phyloP scores from a whole-genome alignment of 2,329 filamentous ascomycete genomes.

The Sclerotinia spermophila region DNA sequence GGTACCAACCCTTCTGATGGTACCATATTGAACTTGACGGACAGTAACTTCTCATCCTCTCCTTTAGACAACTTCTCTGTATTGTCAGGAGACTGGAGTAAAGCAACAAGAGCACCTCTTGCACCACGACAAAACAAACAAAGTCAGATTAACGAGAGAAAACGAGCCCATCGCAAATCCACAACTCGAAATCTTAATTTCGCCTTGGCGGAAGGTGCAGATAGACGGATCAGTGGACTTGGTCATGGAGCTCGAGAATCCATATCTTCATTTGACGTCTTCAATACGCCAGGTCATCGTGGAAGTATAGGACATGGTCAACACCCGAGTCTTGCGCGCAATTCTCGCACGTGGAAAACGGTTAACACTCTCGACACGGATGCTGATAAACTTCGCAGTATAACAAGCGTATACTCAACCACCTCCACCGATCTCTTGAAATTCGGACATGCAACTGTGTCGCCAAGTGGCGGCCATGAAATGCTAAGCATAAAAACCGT shows the following conservation, averaged over 20 bases:
- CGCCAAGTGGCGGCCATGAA: constrained; percentile 25
- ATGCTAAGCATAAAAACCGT: constrained; percentile 15
- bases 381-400: constrained; percentile 24
- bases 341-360: constrained; percentile 31
- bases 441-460: constrained; percentile 20
- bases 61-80: constrained; percentile 30
- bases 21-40: constrained; percentile 28
- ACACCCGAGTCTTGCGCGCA: constrained; percentile 19
- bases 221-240: constrained; percentile 25
- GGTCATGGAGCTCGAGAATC: constrained; percentile 29
- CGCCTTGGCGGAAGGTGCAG: constrained; percentile 9
- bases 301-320: constrained; percentile 32
- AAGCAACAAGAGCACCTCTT: constrained; percentile 12
- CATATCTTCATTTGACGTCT: constrained; percentile 22
- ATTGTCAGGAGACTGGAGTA: constrained; percentile 20
- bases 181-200: constrained; percentile 26
- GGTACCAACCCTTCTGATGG: constrained; percentile 1
- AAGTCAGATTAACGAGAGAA: background rate
- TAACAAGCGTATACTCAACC: constrained; percentile 17
- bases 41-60: constrained; percentile 29
- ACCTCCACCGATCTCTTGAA: constrained; percentile 5
- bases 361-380: constrained; percentile 20
- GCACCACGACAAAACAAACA: background rate
- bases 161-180: constrained; percentile 19
- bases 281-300: constrained; percentile 14